Conservation (phyloP, 768 basidiomycete genomes). For the Termitomyces sp. region DNA sequence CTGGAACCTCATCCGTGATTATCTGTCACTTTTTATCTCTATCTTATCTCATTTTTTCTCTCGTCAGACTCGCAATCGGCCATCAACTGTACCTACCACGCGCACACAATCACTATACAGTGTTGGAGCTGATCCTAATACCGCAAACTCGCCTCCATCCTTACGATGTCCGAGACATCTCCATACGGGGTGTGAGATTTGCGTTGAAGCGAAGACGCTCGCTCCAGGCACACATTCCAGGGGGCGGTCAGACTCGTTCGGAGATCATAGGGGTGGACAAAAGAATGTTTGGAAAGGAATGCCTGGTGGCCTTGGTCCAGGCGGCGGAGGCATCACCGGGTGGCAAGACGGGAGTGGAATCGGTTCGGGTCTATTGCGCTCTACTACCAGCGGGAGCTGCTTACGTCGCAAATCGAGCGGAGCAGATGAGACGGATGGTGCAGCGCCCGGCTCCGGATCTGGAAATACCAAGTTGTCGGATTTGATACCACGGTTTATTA, state of each 20-base stretch:
- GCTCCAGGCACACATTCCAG: constrained; percentile 22
- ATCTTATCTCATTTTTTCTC: constrained; percentile 7
- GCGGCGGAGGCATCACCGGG: constrained; percentile 55
- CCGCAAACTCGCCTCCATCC: constrained; percentile 56
- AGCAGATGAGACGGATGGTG: constrained; percentile 11
- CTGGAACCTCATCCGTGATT: constrained; percentile 10
- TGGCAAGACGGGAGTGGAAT: constrained; percentile 76
- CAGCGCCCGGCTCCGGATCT: constrained; percentile 36
- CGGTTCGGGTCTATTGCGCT: constrained; percentile 61
- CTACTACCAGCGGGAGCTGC: constrained; percentile 51
- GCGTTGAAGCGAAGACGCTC: constrained; percentile 54
- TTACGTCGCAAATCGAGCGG: constrained; percentile 44
- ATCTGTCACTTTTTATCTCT: not conserved
- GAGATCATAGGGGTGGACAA: constrained; percentile 10
- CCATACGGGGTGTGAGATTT: constrained; percentile 70
- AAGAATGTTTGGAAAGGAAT: constrained; percentile 26
- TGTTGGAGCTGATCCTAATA: constrained; percentile 56
- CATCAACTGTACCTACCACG: constrained; percentile 24
- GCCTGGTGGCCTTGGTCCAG: constrained; percentile 28
- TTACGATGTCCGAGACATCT: constrained; percentile 72
- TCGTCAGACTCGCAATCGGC: constrained; percentile 4
- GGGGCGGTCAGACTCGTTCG: constrained; percentile 17
- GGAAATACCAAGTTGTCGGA: constrained; percentile 59
- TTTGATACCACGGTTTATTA: constrained; percentile 66
- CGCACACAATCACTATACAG: constrained; percentile 50